phyloP scores from a whole-genome alignment of 306 rosid genomes.

The Lathyrus sativus region DNA sequence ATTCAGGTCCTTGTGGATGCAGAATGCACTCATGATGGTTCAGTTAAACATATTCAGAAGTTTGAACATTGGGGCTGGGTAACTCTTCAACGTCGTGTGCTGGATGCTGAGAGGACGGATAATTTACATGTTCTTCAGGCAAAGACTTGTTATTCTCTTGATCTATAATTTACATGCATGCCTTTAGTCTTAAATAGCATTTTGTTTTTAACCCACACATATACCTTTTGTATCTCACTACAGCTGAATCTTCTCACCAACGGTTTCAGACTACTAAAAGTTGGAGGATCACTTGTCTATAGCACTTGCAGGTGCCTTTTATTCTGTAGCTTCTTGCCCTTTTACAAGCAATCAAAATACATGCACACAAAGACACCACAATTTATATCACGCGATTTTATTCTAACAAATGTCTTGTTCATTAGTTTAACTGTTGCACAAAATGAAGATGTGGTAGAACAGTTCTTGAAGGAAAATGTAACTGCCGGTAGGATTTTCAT shows the following conservation, averaged over 20 bases:
- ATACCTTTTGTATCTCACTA: conserved; percentile 37
- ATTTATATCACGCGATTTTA: neutral
- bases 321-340: conserved; percentile 16
- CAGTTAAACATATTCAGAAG: conserved; percentile 84
- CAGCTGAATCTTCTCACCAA: conserved; percentile 81
- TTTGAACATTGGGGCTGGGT: conserved; percentile 95
- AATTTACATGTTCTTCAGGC: conserved; percentile 75
- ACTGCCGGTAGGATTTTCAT: conserved; percentile 62
- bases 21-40: conserved; percentile 99
- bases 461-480: conserved; percentile 70
- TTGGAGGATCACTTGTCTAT: conserved; percentile 76
- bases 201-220: neutral
- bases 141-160: conserved; percentile 30
- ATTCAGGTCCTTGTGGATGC: conserved; percentile 93
- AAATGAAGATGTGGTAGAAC: conserved; percentile 83
- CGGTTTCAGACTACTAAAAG: conserved; percentile 84
- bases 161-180: conserved; percentile 9
- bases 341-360: conserved; percentile 11
- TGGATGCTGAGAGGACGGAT: conserved; percentile 86
- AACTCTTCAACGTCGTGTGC: conserved; percentile 75
- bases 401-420: conserved; percentile 29
- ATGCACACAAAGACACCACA: neutral
- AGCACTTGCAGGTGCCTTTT: conserved; percentile 93
- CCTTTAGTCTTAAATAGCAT: neutral
- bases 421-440: conserved; percentile 81